phyloP scores from a whole-genome alignment of 306 rosid species.

The Sindora glabra region DNA sequence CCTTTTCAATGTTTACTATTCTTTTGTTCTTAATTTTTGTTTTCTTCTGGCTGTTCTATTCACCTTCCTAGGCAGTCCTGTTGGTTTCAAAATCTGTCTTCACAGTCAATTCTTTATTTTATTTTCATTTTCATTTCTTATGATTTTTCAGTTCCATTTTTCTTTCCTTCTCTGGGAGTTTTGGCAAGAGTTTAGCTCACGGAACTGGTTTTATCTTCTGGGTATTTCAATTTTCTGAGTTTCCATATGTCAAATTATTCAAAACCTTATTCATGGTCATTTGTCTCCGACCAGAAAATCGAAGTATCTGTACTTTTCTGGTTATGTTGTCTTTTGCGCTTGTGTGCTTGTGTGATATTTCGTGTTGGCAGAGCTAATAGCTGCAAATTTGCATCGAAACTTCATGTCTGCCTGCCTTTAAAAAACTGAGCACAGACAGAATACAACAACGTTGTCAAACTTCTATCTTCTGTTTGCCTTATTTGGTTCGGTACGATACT shows the following conservation, averaged over 20 bases:
- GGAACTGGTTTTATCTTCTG: conserved; percentile 58
- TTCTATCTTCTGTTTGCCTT: background rate
- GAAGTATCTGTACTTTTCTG: conserved; percentile 5
- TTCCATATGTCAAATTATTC: conserved; percentile 8
- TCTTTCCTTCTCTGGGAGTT: conserved; percentile 28
- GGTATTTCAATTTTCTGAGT: conserved; percentile 37
- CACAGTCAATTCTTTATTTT: conserved; percentile 9
- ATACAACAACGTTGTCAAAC: background rate
- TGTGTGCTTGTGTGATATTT: conserved; percentile 29
- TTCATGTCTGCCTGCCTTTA: conserved; percentile 22
- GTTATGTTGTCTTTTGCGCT: conserved; percentile 32
- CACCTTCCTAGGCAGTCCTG: conserved; percentile 8
- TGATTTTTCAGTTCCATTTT: conserved; percentile 41
- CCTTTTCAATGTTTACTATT: conserved; percentile 78
- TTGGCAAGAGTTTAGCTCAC: conserved; percentile 38
- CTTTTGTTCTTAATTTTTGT: conserved; percentile 65
- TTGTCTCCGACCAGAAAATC: no score
- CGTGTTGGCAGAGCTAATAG: conserved; percentile 15
- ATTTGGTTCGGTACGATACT: conserved; percentile 16
- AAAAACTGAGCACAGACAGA: conserved; percentile 16
- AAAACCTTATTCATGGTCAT: conserved; percentile 19
- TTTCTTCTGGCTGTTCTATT: conserved; percentile 48
- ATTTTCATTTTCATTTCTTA: conserved; percentile 14
- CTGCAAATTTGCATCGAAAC: conserved; percentile 15
- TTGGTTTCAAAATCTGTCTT: conserved; percentile 28